These are phyloP conservation scores for Cercospora sp. DNA, from an alignment of 2,329 filamentous ascomycete genomes.

Conservation along the genomic window DNA sequence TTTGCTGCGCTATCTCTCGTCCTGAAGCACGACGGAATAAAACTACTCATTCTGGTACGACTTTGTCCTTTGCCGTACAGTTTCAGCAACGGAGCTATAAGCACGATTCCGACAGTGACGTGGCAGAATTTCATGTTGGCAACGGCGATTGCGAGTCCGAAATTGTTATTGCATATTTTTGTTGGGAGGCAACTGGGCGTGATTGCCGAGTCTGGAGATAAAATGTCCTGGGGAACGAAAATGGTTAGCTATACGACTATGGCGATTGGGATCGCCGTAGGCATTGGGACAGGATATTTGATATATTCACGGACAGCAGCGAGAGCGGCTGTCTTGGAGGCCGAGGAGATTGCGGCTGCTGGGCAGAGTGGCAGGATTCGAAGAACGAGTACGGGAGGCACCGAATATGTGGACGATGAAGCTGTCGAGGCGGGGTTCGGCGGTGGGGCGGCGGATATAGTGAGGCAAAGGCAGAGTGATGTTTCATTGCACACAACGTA, in stretches of 20 bases:
- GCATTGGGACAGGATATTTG: conserved; percentile 74
- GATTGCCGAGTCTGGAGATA: conserved; percentile 78
- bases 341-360: conserved; percentile 45
- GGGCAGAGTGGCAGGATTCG: conserved; percentile 30
- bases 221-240: conserved; percentile 78
- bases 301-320: conserved; percentile 69
- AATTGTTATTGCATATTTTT: conserved; percentile 88
- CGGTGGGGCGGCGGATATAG: conserved; percentile 40
- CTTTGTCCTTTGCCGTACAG: conserved; percentile 92
- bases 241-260: conserved; percentile 83
- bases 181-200: conserved; percentile 81
- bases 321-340: conserved; percentile 52
- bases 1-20: conserved; percentile 88
- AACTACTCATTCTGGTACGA: conserved; percentile 86
- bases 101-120: conserved; percentile 86
- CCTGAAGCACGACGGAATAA: conserved; percentile 84
- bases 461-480: conserved; percentile 54
- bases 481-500: conserved; percentile 56
- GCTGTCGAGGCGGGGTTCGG: not conserved
- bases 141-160: conserved; percentile 79
- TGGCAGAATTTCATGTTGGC: conserved; percentile 75
- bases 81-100: conserved; percentile 88
- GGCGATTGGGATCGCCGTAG: conserved; percentile 67
- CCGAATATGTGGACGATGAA: conserved; percentile 50
- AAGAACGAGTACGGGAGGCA: conserved; percentile 37